Conservation (phyloP, 345 rosid species). For the Arabidopsis suecica region DNA sequence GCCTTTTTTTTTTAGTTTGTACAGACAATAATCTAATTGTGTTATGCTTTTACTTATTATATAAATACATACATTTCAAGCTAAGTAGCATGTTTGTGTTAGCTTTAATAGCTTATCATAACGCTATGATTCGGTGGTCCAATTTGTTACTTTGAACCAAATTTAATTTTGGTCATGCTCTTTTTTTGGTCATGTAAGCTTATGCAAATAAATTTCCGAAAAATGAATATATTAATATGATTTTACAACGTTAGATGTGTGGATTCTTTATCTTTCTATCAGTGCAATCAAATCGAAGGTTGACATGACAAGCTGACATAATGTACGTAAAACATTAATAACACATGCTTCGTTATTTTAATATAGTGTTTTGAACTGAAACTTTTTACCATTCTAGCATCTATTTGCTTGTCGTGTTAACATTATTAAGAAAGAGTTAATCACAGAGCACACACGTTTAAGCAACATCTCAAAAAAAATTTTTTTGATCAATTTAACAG, state of each 20-base stretch:
- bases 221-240: constrained; percentile 3
- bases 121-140: constrained; percentile 46
- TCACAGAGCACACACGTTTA: neutral
- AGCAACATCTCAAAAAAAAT: constrained; percentile 3
- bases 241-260: constrained; percentile 26
- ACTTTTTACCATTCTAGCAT: constrained; percentile 12
- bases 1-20: constrained; percentile 30
- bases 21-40: constrained; percentile 23
- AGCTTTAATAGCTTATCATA: constrained; percentile 46
- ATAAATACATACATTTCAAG: constrained; percentile 22
- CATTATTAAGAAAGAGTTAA: constrained; percentile 7
- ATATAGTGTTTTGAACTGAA: constrained; percentile 9
- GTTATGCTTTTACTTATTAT: constrained; percentile 29
- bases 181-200: constrained; percentile 8
- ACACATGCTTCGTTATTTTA: neutral
- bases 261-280: constrained; percentile 31
- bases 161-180: constrained; percentile 14
- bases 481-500: neutral
- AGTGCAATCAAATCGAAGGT: constrained; percentile 26
- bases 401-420: constrained; percentile 16
- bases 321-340: constrained; percentile 19
- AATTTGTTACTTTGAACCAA: constrained; percentile 33
- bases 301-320: constrained; percentile 29
- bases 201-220: constrained; percentile 10
- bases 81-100: constrained; percentile 36